A percentile compares a stretch with the other conserved stretches of the same genome.
Conservation (phyloP, 2,329 filamentous ascomycete genomes). For the Colletotrichum viniferum region DNA sequence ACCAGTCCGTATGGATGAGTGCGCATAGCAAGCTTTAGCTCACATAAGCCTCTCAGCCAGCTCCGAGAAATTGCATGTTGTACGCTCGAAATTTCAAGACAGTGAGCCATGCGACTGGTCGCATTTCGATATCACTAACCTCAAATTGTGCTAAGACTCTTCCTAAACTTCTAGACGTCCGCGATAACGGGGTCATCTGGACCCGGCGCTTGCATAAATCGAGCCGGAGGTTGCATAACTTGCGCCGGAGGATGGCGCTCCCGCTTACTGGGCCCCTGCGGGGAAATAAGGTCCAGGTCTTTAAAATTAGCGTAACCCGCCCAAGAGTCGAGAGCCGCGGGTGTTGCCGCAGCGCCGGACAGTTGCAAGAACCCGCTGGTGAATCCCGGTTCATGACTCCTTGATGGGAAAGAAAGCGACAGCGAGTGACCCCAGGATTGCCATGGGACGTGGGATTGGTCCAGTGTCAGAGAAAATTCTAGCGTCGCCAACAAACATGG, state of each 20-base stretch:
- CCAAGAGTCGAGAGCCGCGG: not conserved
- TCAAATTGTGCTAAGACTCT: not conserved
- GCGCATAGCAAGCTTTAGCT: not conserved
- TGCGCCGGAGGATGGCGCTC: not conserved
- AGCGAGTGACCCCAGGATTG: not conserved
- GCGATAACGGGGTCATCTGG: not conserved
- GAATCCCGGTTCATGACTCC: not conserved
- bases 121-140: not conserved
- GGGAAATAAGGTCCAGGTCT: conserved; percentile 1
- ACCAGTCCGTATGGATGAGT: not conserved
- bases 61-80: not conserved
- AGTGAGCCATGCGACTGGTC: not conserved
- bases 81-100: not conserved
- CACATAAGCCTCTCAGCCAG: not conserved
- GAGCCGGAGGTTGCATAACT: conserved; percentile 1
- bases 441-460: not conserved
- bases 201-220: not conserved
- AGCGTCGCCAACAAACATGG: not conserved
- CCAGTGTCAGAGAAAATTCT: not conserved
- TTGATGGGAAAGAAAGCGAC: not conserved
- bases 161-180: not conserved
- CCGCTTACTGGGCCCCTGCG: not conserved
- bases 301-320: not conserved
- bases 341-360: not conserved
- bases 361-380: not conserved